These are phyloP conservation scores for Pseudogymnoascus sp. DNA, from an alignment of 2,329 filamentous ascomycete genomes.

Conservation along the genomic window DNA sequence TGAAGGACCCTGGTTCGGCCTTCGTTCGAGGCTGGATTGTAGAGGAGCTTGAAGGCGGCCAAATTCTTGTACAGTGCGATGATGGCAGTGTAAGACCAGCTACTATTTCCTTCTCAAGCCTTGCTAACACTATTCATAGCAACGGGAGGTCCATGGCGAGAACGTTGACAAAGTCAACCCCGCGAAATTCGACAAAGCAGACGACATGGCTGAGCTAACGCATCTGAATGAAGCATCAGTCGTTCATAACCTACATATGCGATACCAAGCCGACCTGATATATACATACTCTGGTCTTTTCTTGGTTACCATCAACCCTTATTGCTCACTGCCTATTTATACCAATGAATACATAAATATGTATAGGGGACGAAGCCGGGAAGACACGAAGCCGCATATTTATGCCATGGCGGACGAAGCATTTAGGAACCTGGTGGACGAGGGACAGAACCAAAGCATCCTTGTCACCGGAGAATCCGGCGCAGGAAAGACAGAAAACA, in stretches of 20 bases:
- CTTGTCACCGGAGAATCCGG: conserved; percentile 96
- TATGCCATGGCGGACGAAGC: conserved; percentile 97
- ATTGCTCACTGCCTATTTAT: conserved; percentile 91
- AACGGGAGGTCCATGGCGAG: conserved; percentile 79
- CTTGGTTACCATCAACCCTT: conserved; percentile 94
- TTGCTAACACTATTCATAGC: conserved; percentile 41
- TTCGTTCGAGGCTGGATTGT: conserved; percentile 92
- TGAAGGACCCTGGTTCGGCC: conserved; percentile 76
- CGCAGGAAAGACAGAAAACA: conserved; percentile 97
- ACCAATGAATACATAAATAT: conserved; percentile 95
- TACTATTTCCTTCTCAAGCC: background rate
- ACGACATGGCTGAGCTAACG: conserved; percentile 98
- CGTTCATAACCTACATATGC: conserved; percentile 90
- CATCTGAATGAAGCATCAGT: conserved; percentile 97
- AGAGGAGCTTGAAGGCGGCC: conserved; percentile 64
- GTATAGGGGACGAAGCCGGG: conserved; percentile 85
- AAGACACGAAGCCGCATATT: conserved; percentile 95
- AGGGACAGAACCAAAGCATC: conserved; percentile 94
- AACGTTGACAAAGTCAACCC: conserved; percentile 98
- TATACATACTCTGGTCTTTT: conserved; percentile 98
- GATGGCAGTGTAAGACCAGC: conserved; percentile 67
- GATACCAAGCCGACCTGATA: conserved; percentile 93
- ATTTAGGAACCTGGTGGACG: conserved; percentile 90
- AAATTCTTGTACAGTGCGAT: conserved; percentile 82
- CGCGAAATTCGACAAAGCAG: conserved; percentile 97